A percentile compares a stretch with the other conserved stretches of the same genome.
Conservation (phyloP, 2,329 filamentous ascomycete species). For the Bipolaris sorokiniana region DNA sequence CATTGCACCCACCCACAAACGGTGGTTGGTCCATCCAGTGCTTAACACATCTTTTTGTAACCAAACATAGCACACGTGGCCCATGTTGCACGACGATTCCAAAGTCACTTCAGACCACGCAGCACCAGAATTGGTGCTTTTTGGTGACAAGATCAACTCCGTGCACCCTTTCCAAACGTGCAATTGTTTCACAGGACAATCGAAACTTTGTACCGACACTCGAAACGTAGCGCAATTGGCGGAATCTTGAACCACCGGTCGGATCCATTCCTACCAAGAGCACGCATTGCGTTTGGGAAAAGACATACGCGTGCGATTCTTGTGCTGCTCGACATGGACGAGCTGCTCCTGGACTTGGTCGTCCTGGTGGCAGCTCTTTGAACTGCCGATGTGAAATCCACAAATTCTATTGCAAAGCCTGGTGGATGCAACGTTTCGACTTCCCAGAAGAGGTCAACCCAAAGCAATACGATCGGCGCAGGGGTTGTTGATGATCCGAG, state of each 20-base stretch:
- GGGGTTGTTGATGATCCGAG: background rate
- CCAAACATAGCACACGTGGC: conserved; percentile 10
- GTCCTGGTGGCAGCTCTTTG: background rate
- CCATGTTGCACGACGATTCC: conserved; percentile 2
- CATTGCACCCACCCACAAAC: background rate
- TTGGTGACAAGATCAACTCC: conserved; percentile 2
- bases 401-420: background rate
- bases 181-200: conserved; percentile 12
- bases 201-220: conserved; percentile 14
- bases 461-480: conserved; percentile 1
- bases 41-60: conserved; percentile 1
- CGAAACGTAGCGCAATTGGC: conserved; percentile 14
- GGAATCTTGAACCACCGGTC: conserved; percentile 9
- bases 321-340: background rate
- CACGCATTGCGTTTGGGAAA: background rate
- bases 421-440: background rate
- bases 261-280: background rate
- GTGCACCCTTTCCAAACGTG: conserved; percentile 13
- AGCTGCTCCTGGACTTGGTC: background rate
- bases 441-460: background rate
- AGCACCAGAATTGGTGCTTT: conserved; percentile 4
- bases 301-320: background rate
- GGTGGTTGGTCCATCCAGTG: conserved; percentile 6
- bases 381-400: background rate
- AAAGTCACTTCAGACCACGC: conserved; percentile 2